Base-by-base conservation (phyloP, 192 early-diverging fungal genomes). In the Chytriomyces hyalinus region DNA sequence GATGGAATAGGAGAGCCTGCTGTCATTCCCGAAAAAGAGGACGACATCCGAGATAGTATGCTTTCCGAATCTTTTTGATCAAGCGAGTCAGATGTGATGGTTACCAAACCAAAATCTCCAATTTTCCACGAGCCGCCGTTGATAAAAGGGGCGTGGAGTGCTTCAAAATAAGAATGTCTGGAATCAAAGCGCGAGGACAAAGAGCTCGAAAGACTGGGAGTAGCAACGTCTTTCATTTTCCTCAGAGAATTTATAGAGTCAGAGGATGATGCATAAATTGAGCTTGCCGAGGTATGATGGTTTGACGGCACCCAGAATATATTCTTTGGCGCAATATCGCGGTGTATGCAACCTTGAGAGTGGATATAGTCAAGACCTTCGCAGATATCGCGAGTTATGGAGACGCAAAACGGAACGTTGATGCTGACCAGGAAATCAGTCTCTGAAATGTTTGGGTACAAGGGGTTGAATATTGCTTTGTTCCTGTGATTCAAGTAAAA, bases 41-140 rank as follows among this genome's bases (percentile, higher is more conserved):
- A 36, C 11, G 15, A 22, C 9, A 17, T 45, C 22, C 69, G 20
- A n/a, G 68, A 70, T 3, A 53, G 7, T 11, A 51, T n/a, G 26
- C 68, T 51, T 50, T 70, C 15, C 13, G 15, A 10, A n/a, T 70
- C 68, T 22, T 17, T 24, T 5, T 36, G 47, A 57, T 65, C 62
- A n/a, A 57, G 53, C 11, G 80, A 79, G 2, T 89, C 78, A 36
- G 36, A 36, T 49, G 88, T 80, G 50, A 85, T 81, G 7, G 94
- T 94, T 0, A 94, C 97, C 65, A 99, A 82, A 3, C 98, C 98
- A 87, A 99, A 99, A 78, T 99, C 98, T 5, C 98, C 98, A 81
- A 99, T 94, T 65, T 96, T 98, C 82, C 92, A 82, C 72, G 69
- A 28, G 0, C 90, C 91, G 15, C 84, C 80, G 72, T 63, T 13